phyloP scores from a whole-genome alignment of 2,329 filamentous ascomycete species.

The Beauveria caledonica region DNA sequence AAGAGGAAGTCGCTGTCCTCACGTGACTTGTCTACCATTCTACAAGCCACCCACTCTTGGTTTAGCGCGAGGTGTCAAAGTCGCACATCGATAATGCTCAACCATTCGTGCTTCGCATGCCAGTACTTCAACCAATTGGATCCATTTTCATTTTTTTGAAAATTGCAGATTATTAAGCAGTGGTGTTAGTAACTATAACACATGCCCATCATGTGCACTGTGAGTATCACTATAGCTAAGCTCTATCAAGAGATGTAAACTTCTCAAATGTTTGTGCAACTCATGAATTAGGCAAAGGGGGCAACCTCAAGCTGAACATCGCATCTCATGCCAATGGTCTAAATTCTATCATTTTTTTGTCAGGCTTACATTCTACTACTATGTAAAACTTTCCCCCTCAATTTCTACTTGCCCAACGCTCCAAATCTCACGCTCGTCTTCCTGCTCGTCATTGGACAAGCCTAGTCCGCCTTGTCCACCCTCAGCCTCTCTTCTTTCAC shows the following conservation, averaged over 20 bases:
- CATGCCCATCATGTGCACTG: too few species aligned
- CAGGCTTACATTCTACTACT: constrained; percentile 12
- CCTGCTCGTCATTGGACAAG: constrained; percentile 79
- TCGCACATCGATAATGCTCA: neutral
- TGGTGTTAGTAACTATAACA: too few species aligned
- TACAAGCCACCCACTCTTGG: too few species aligned
- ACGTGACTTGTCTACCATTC: constrained; percentile 16
- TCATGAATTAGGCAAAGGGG: neutral
- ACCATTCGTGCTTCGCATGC: neutral
- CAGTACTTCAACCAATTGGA: neutral
- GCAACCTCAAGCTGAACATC: neutral
- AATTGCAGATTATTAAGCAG: neutral
- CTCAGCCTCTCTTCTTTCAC: constrained; percentile 85
- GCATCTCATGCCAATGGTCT: neutral
- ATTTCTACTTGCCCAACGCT: constrained; percentile 86
- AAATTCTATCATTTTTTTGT: neutral
- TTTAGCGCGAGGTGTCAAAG: neutral
- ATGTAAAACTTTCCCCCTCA: constrained; percentile 49
- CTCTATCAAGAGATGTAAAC: too few species aligned
- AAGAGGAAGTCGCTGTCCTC: constrained; percentile 14
- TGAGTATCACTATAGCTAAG: too few species aligned
- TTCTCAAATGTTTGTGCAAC: too few species aligned
- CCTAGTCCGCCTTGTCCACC: constrained; percentile 81
- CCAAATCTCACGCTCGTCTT: constrained; percentile 95
- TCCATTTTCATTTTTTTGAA: neutral